Evolutionary conservation across 352 stramenopile genomes (phyloP).

Genomic region (Phytophthora tentaculata): DNA sequence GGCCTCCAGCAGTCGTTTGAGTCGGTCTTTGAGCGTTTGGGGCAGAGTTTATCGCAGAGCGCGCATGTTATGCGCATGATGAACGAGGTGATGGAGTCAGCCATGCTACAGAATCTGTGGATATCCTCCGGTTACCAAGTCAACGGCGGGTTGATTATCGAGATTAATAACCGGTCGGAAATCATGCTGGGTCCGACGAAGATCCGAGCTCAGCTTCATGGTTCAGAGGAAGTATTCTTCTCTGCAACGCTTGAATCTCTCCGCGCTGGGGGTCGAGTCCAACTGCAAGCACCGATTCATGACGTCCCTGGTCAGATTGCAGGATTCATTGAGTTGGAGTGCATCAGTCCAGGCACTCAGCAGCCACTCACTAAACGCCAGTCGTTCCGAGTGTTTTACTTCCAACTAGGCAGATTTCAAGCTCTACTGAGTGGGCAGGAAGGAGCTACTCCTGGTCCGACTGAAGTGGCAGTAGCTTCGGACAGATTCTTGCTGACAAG

Average conservation of each 20-base stretch:
- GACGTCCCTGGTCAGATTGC: conserved; percentile 15
- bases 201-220: conserved; percentile 28
- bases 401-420: conserved; percentile 48
- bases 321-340: conserved; percentile 44
- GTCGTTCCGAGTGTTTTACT: conserved; percentile 50
- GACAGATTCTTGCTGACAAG: conserved; percentile 37
- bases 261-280: conserved; percentile 23
- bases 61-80: conserved; percentile 84
- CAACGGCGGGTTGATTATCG: conserved; percentile 33
- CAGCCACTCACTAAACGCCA: conserved; percentile 57
- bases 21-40: conserved; percentile 71
- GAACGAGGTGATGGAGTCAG: conserved; percentile 83
- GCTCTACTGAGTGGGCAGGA: conserved; percentile 31
- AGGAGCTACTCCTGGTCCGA: conserved; percentile 3
- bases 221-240: conserved; percentile 18
- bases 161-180: conserved; percentile 62
- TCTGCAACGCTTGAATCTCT: conserved; percentile 35
- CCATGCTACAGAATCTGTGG: conserved; percentile 71
- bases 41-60: conserved; percentile 69
- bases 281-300: conserved; percentile 40
- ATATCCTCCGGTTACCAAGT: conserved; percentile 38
- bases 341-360: conserved; percentile 69
- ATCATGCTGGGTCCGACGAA: conserved; percentile 50
- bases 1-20: conserved; percentile 79
- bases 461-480: conserved; percentile 30